phyloP scores from a whole-genome alignment of 2,329 filamentous ascomycete species.

The Aspergillus intermedius region DNA sequence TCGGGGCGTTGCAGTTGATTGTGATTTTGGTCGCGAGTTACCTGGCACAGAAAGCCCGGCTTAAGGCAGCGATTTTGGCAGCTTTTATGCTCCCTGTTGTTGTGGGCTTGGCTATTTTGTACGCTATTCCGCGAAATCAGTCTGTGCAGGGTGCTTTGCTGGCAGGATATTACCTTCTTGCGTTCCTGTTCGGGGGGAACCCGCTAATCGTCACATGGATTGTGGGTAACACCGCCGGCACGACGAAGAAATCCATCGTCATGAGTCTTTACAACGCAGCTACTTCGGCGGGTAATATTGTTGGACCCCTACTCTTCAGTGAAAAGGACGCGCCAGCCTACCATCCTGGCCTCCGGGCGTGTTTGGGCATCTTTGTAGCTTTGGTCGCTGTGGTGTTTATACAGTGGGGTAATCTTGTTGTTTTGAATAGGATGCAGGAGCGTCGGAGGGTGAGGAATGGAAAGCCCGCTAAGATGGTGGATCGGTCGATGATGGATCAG shows the following conservation, averaged over 20 bases:
- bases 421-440: constrained; percentile 50
- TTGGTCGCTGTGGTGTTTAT: constrained; percentile 49
- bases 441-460: constrained; percentile 52
- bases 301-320: constrained; percentile 59
- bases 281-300: constrained; percentile 58
- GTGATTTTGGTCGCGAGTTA: constrained; percentile 55
- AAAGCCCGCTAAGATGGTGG: constrained; percentile 54
- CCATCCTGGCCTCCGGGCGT: constrained; percentile 50
- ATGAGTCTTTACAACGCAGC: constrained; percentile 61
- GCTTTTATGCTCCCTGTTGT: constrained; percentile 55
- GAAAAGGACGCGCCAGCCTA: constrained; percentile 54
- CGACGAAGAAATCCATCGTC: constrained; percentile 59
- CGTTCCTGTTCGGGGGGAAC: constrained; percentile 61
- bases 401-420: constrained; percentile 50
- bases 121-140: constrained; percentile 42
- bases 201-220: constrained; percentile 64
- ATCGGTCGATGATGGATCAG: constrained; percentile 54
- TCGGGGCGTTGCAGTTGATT: constrained; percentile 55
- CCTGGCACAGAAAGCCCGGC: constrained; percentile 49
- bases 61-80: constrained; percentile 53
- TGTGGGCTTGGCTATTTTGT: constrained; percentile 51
- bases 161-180: constrained; percentile 58
- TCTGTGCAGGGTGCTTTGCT: constrained; percentile 46
- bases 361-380: constrained; percentile 41
- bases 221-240: constrained; percentile 61